These are phyloP conservation scores for Claviceps capensis DNA, from an alignment of 2,329 filamentous ascomycete species.

Conservation along the genomic window DNA sequence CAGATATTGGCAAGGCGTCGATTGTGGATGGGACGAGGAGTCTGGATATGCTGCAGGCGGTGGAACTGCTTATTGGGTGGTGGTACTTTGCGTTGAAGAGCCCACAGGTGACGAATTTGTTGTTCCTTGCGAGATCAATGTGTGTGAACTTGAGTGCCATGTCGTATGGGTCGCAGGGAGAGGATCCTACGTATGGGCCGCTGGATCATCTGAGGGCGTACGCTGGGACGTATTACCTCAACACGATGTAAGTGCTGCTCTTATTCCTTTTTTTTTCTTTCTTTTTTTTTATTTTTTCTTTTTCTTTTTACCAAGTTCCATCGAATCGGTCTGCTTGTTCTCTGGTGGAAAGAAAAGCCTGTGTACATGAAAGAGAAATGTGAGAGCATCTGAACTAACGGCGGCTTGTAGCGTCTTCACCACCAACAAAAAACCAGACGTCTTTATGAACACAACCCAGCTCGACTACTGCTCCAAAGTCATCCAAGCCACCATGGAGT, in stretches of 20 bases:
- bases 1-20: constrained; percentile 26
- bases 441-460: constrained; percentile 31
- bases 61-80: constrained; percentile 33
- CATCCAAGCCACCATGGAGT: constrained; percentile 28
- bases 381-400: not conserved
- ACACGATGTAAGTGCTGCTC: constrained; percentile 26
- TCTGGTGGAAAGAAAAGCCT: no score
- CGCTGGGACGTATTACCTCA: constrained; percentile 35
- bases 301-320: not conserved
- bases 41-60: constrained; percentile 32
- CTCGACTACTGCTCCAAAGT: constrained; percentile 29
- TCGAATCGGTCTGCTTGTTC: no score
- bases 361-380: no score
- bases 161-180: constrained; percentile 13
- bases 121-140: constrained; percentile 34
- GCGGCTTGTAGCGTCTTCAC: constrained; percentile 23
- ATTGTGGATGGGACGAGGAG: constrained; percentile 27
- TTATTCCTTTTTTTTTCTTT: not conserved
- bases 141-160: constrained; percentile 26
- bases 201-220: constrained; percentile 34
- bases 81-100: constrained; percentile 35
- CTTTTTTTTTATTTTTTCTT: not conserved
- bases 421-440: constrained; percentile 33
- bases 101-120: constrained; percentile 34
- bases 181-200: constrained; percentile 14